A percentile compares a stretch with the other conserved stretches of the same genome.
Evolutionary conservation across 2,329 filamentous ascomycete genomes (phyloP).

Genomic region (Podosphaera aphanis): DNA sequence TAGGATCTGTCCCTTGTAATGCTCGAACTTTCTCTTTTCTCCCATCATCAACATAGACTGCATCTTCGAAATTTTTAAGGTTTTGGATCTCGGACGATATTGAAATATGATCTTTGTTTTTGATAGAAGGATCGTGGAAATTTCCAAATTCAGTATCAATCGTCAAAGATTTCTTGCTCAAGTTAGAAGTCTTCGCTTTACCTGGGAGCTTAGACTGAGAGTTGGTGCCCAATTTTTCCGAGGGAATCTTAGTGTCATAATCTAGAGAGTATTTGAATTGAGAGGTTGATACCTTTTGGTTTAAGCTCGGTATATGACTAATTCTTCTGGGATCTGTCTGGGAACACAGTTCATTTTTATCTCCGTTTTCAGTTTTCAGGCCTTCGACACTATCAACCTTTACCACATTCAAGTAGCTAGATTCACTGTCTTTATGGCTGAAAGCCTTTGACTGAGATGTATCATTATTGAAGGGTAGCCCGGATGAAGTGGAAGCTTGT

Average conservation of each 20-base stretch:
- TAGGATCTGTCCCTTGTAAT: not conserved
- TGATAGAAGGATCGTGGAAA: not conserved
- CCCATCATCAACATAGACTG: not conserved
- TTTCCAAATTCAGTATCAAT: not conserved
- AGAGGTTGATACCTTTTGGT: too few species aligned
- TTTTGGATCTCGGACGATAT: not conserved
- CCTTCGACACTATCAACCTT: not conserved
- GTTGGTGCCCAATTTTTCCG: not conserved
- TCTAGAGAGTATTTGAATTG: not conserved
- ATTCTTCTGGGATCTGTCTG: too few species aligned
- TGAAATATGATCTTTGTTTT: not conserved
- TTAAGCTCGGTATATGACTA: too few species aligned
- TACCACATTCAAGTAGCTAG: too few species aligned
- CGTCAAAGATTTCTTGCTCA: not conserved
- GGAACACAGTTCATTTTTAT: too few species aligned
- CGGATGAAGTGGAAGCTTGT: too few species aligned
- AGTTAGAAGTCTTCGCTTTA: not conserved
- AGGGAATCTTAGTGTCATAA: not conserved
- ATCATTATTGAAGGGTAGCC: too few species aligned
- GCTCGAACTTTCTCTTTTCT: slow-evolving; percentile 1
- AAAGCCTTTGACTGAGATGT: too few species aligned
- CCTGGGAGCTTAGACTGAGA: not conserved
- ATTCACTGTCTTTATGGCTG: too few species aligned
- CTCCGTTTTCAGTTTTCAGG: not conserved
- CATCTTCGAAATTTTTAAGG: not conserved